phyloP scores from a whole-genome alignment of 768 basidiomycete genomes.

The Suillus ampliporus region DNA sequence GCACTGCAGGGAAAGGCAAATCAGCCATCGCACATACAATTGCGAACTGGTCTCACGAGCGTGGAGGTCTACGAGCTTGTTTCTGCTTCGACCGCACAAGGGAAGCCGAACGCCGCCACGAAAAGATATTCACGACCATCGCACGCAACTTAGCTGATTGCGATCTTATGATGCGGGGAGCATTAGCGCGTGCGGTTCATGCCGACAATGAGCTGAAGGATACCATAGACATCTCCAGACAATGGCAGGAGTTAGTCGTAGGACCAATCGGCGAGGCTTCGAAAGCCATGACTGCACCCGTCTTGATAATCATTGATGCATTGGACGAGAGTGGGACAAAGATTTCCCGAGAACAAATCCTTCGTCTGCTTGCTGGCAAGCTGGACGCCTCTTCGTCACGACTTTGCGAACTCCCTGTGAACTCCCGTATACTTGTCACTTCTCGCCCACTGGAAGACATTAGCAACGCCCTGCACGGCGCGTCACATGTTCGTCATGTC shows the following conservation, averaged over 20 bases:
- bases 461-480: slow-evolving; percentile 14
- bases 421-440: slow-evolving; percentile 24
- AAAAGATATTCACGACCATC: slow-evolving; percentile 9
- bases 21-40: slow-evolving; percentile 24
- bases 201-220: background rate
- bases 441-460: slow-evolving; percentile 15
- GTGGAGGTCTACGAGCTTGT: slow-evolving; percentile 20
- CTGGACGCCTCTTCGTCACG: background rate
- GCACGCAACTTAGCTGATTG: background rate
- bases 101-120: background rate
- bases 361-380: slow-evolving; percentile 13
- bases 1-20: slow-evolving; percentile 22
- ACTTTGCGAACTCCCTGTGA: background rate
- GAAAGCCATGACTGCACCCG: slow-evolving; percentile 20
- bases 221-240: background rate
- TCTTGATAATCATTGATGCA: slow-evolving; percentile 32
- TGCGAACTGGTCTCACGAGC: slow-evolving; percentile 14
- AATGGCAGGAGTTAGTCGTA: slow-evolving; percentile 25
- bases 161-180: slow-evolving; percentile 4
- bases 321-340: slow-evolving; percentile 21
- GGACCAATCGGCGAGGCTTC: slow-evolving; percentile 11
- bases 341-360: slow-evolving; percentile 19
- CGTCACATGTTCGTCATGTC: background rate
- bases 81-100: slow-evolving; percentile 22
- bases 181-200: background rate